Conservation (phyloP, 1,139 yeast species). For the Lodderomyces orthopsilosis region DNA sequence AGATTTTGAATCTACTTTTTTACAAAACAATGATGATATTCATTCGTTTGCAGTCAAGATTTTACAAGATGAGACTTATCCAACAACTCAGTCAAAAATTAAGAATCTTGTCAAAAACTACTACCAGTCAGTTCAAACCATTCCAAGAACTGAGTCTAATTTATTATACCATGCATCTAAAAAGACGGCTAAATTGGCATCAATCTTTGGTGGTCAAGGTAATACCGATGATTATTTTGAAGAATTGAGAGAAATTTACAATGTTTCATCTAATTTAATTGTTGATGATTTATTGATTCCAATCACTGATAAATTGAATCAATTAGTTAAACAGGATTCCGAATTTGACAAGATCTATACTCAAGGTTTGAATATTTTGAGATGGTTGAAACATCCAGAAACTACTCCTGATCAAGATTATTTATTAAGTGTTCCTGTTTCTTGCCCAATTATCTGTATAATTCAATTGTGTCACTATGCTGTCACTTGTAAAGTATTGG, state of each 20-base stretch:
- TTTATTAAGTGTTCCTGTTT: slow-evolving; percentile 85
- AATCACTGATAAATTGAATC: slow-evolving; percentile 65
- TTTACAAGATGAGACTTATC: slow-evolving; percentile 48
- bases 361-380: slow-evolving; percentile 85
- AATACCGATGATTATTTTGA: slow-evolving; percentile 96
- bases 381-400: slow-evolving; percentile 84
- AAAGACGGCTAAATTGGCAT: slow-evolving; percentile 58
- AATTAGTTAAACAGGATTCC: slow-evolving; percentile 67
- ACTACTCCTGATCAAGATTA: slow-evolving; percentile 89
- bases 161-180: slow-evolving; percentile 44
- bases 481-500: slow-evolving; percentile 79
- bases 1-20: slow-evolving; percentile 82
- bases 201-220: slow-evolving; percentile 99
- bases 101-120: slow-evolving; percentile 74
- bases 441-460: slow-evolving; percentile 93
- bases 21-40: slow-evolving; percentile 61
- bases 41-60: slow-evolving; percentile 83
- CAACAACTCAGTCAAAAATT: slow-evolving; percentile 69
- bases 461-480: slow-evolving; percentile 94
- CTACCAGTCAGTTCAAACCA: slow-evolving; percentile 46
- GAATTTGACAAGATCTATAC: slow-evolving; percentile 87
- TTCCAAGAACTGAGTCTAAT: slow-evolving; percentile 53
- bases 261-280: slow-evolving; percentile 71
- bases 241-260: slow-evolving; percentile 84
- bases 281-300: slow-evolving; percentile 70